Evolutionary conservation across 495 filamentous ascomycete species (phyloP).

Genomic region (Xylaria sp.): DNA sequence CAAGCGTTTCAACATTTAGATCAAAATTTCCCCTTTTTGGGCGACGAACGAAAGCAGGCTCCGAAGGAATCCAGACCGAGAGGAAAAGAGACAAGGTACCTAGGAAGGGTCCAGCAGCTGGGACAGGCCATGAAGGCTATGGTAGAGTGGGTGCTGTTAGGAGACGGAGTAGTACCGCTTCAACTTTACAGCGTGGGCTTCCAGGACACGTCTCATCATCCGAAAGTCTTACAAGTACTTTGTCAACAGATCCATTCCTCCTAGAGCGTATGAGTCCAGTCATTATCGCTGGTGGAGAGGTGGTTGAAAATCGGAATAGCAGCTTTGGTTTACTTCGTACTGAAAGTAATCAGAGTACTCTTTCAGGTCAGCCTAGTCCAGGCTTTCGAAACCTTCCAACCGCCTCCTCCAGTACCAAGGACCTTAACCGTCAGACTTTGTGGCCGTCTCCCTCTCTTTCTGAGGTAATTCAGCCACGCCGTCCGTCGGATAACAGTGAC

Average conservation of each 20-base stretch:
- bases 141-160: conserved; percentile 69
- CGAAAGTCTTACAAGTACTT: conserved; percentile 52
- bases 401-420: conserved; percentile 50
- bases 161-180: conserved; percentile 65
- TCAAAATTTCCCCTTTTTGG: conserved; percentile 78
- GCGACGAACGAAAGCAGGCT: conserved; percentile 71
- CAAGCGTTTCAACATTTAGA: conserved; percentile 50
- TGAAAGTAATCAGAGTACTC: conserved; percentile 68
- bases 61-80: conserved; percentile 57
- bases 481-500: conserved; percentile 61
- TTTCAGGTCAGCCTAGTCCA: conserved; percentile 56
- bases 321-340: conserved; percentile 62
- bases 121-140: conserved; percentile 97
- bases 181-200: conserved; percentile 50
- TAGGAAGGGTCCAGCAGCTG: conserved; percentile 86
- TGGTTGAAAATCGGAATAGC: conserved; percentile 64
- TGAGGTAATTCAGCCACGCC: conserved; percentile 39
- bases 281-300: conserved; percentile 78
- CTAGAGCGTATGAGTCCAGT: conserved; percentile 84
- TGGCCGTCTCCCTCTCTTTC: conserved; percentile 62
- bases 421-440: conserved; percentile 48
- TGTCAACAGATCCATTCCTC: conserved; percentile 61
- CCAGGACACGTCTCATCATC: conserved; percentile 57
- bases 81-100: conserved; percentile 60
- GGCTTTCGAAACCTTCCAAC: conserved; percentile 54